These are phyloP conservation scores for Suillus cothurnatus DNA, from an alignment of 768 basidiomycete species.

Conservation along the genomic window DNA sequence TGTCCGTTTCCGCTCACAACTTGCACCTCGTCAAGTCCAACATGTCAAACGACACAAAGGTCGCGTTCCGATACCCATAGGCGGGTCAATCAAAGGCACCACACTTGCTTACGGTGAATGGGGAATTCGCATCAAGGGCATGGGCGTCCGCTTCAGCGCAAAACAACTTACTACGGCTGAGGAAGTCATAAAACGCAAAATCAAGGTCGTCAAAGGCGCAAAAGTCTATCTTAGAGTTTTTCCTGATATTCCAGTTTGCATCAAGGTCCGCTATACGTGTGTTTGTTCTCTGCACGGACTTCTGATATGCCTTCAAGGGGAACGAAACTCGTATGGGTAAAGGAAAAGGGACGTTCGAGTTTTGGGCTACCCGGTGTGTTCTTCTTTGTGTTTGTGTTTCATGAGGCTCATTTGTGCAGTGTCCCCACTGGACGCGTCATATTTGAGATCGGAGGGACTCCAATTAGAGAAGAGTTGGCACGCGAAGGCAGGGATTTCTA, in stretches of 20 bases:
- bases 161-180: slow-evolving; percentile 84
- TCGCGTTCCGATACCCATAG: slow-evolving; percentile 78
- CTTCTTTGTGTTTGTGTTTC: background rate
- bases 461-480: slow-evolving; percentile 90
- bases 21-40: slow-evolving; percentile 84
- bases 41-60: slow-evolving; percentile 92
- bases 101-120: slow-evolving; percentile 91
- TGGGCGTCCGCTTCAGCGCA: slow-evolving; percentile 79
- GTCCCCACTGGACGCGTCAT: slow-evolving; percentile 89
- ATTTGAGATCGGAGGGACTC: slow-evolving; percentile 90
- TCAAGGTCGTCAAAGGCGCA: slow-evolving; percentile 87
- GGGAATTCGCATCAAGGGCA: slow-evolving; percentile 86
- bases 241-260: slow-evolving; percentile 96
- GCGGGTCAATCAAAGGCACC: slow-evolving; percentile 92
- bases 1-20: slow-evolving; percentile 50
- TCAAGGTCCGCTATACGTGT: slow-evolving; percentile 64
- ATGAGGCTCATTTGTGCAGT: slow-evolving; percentile 40
- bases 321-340: slow-evolving; percentile 99
- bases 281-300: background rate
- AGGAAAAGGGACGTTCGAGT: slow-evolving; percentile 97
- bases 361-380: slow-evolving; percentile 88
- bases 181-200: slow-evolving; percentile 85
- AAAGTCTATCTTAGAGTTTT: slow-evolving; percentile 56
- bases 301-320: slow-evolving; percentile 51
- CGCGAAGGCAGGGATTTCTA: slow-evolving; percentile 67